Base-by-base conservation (phyloP, 2,329 filamentous ascomycete species). In the Aspergillus brasiliensis region DNA sequence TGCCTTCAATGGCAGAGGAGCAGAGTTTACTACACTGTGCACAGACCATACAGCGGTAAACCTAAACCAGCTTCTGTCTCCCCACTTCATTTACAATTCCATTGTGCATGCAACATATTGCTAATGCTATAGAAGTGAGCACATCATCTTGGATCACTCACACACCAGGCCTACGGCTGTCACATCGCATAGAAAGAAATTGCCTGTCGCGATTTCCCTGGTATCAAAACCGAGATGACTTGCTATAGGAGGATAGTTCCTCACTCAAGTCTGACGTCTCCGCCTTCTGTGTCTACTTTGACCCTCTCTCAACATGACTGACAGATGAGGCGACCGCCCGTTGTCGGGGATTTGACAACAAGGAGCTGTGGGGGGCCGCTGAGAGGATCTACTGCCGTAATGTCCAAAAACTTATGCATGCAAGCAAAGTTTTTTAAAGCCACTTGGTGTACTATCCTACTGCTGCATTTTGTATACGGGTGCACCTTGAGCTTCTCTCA, bases 21-120 rank as follows among this genome's bases (percentile, higher is more conserved):
- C 21, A 34, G 46, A 28, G n/a, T 53, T 57, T 15, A n/a, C 25
- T 19, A 51, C 31, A 61, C 37, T n/a, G 28, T 52, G 51, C 54
- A 57, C 37, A 21, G 58, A 40, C 25, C 51, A 60, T 61, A 62
- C 46, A 62, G 44, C 28, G 40, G 51, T 25, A 57, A 53, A 34
- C 34, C 42, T 44, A 31, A 28, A 38, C 21, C 25, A 31, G 38
- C 5, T 44, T 10, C 46, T 40, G 44, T n/a, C 42, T 58, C 48
- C 37, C 56, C 21, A 44, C 28, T 46, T 37, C 4, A 23, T 23
- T 31, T 27, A 4, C 17, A 46, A 23, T 17, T 17, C 27, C 17
- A 37, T 49, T 55, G 19, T 51, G 51, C 60, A 49, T 56, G 10
- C 15, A n/a, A 23, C 19, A 40, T 42, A n/a, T 28, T 34, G 23